Evolutionary conservation across 78 protist genomes (phyloP), one percentile per base, ranked within the genome.

Genomic region (Protostelium mycophagum): DNA sequence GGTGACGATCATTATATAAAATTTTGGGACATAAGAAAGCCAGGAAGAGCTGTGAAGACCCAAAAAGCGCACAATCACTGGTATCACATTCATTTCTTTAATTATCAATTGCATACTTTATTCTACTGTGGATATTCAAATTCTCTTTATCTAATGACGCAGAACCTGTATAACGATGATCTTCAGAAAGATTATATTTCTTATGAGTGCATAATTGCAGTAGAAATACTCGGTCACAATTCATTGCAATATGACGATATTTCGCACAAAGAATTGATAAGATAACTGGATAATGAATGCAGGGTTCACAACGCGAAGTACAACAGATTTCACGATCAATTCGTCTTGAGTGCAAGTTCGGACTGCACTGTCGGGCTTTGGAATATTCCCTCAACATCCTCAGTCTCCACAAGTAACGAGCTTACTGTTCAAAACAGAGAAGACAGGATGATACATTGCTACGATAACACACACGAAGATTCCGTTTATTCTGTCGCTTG

Each of bases 381-480:
- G 94, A 89, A 88, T 38, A 63, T 89, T 38, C 90, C 89, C 83
- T 89, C 94, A 23, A 31, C 87, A 28, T 92, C 94, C 9, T 88
- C 91, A 0, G 90, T 91, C 0, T 16, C 38, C n/a, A 73, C 90
- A 9, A 85, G 16, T 16, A 51, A 16, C 16, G 73, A 51, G 73
- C 73, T 51, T 16, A 25, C 73, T 51, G 5, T 16, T 51, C 73
- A 92, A 85, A 85, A 88, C 37, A 92, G 90, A 36, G 94, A 92
- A 92, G 94, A 92, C 87, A 85, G 86, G 86, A 83, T 92, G 36
- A 92, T 92, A 34, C 88, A 92, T 39, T 88, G 88, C 29, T 92
- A 87, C 87, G 91, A 92, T 84, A 92, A 92, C 73, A 51, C 73
- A 63, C 94, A 92, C 87, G 94, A 92, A 89, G 94, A 92, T 63